Base-by-base conservation (phyloP, 768 basidiomycete genomes). In the Rhizopogon salebrosus region DNA sequence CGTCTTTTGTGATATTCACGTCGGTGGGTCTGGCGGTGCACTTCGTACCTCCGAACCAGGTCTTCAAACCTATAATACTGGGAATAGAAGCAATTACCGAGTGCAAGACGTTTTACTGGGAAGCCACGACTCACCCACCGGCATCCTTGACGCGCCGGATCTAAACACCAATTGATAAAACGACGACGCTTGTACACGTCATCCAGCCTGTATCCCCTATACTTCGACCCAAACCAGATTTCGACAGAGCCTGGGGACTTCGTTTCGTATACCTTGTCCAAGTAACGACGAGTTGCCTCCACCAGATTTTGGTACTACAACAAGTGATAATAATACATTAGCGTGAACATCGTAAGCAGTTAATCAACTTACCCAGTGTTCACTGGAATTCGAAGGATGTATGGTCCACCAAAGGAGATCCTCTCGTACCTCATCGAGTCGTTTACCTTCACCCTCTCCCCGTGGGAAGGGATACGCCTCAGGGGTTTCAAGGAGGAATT, bases 211-310 rank as follows among this genome's bases (percentile, higher is more conserved):
- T 45, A 35, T 41, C 64, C 64, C 6, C 4, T n/a, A 24, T 57
- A 64, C n/a, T 41, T 42, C 20, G 9, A 40, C 23, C 62, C 54
- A 9, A 62, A 64, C 60, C 56, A 64, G 20, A 66, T 57, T 2
- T 3, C 36, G 6, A 57, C 60, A 10, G 60, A 66, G 1, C 62
- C 64, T 6, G 60, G 64, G 4, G 64, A 66, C 29, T 58, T 54
- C 6, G 35, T 49, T 13, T 27, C 20, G 40, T 59, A 62, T 3
- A 40, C 4, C 1, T 52, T 34, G 6, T 62, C 62, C 23, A 66
- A 52, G 34, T 56, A 49, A 5, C 52, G 49, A 10, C 39, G 37
- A 9, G 58, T 60, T 1, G 58, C 55, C 1, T 62, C 48, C 7
- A 55, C 53, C 37, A 66, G 20, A 0, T 40, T 16, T n/a, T 49